A percentile compares a stretch with the other conserved stretches of the same genome.
These are phyloP conservation scores for Termitomyces sp. DNA, from an alignment of 768 basidiomycete species.

Conservation along the genomic window DNA sequence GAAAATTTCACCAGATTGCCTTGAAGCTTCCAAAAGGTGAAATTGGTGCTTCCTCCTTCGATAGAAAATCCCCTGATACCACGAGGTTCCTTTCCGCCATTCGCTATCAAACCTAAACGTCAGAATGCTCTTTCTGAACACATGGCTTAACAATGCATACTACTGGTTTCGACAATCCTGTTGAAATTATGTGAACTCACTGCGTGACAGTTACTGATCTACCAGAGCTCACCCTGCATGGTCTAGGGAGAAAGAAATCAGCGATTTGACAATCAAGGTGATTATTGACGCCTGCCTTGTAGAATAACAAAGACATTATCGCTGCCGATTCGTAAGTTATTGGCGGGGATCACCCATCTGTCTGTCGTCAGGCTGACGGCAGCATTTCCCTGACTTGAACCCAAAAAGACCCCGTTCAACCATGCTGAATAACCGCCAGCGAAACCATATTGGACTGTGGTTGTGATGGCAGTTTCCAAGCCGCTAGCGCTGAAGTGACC, in stretches of 20 bases:
- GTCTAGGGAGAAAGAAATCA: conserved; percentile 25
- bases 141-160: conserved; percentile 23
- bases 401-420: conserved; percentile 47
- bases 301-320: conserved; percentile 41
- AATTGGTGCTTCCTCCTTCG: conserved; percentile 34
- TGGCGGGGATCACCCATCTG: conserved; percentile 36
- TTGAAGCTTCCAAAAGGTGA: conserved; percentile 39
- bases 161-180: conserved; percentile 46
- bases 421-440: conserved; percentile 52
- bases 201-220: background rate
- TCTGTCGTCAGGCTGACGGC: conserved; percentile 40
- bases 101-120: conserved; percentile 26
- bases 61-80: conserved; percentile 44
- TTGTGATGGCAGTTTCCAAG: conserved; percentile 39
- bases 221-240: conserved; percentile 41
- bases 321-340: conserved; percentile 27
- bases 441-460: conserved; percentile 46
- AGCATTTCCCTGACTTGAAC: conserved; percentile 41
- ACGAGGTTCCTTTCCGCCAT: conserved; percentile 46
- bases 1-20: conserved; percentile 29
- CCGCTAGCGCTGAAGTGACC: conserved; percentile 52
- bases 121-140: background rate
- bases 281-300: conserved; percentile 25
- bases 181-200: background rate
- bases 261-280: background rate